phyloP scores from a whole-genome alignment of 2,329 filamentous ascomycete species.

The Shiraia sp. region DNA sequence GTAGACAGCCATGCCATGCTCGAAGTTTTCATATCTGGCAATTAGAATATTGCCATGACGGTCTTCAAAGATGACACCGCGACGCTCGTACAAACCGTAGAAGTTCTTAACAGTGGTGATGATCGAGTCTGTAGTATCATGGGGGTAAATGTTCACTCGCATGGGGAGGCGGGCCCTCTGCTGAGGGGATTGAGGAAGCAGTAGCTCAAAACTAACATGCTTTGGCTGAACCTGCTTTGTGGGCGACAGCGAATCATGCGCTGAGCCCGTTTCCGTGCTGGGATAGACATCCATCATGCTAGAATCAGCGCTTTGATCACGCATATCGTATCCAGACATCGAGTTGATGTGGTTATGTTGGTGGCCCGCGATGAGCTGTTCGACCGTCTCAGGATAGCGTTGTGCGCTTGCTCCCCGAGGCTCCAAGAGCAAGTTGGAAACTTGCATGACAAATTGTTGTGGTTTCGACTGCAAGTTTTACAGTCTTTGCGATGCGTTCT shows the following conservation, averaged over 20 bases:
- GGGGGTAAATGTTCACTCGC: conserved; percentile 87
- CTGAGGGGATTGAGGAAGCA: conserved; percentile 69
- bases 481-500: conserved; percentile 23
- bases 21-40: conserved; percentile 93
- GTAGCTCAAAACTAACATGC: conserved; percentile 78
- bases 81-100: conserved; percentile 85
- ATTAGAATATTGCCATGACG: conserved; percentile 87
- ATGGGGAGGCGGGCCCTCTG: conserved; percentile 78
- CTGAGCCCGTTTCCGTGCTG: conserved; percentile 37
- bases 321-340: conserved; percentile 31
- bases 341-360: conserved; percentile 32
- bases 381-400: conserved; percentile 26
- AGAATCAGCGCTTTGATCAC: conserved; percentile 30
- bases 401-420: conserved; percentile 29
- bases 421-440: conserved; percentile 37
- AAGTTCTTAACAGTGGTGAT: conserved; percentile 99
- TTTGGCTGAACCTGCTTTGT: conserved; percentile 56
- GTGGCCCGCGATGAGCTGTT: conserved; percentile 32
- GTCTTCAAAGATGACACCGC: conserved; percentile 95
- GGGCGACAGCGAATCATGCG: conserved; percentile 42
- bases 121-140: conserved; percentile 97
- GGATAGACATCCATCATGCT: conserved; percentile 41
- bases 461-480: conserved; percentile 9
- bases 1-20: conserved; percentile 88
- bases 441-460: conserved; percentile 31